These are phyloP conservation scores for Hypoxylon rickii DNA, from an alignment of 495 filamentous ascomycete species.

Conservation along the genomic window DNA sequence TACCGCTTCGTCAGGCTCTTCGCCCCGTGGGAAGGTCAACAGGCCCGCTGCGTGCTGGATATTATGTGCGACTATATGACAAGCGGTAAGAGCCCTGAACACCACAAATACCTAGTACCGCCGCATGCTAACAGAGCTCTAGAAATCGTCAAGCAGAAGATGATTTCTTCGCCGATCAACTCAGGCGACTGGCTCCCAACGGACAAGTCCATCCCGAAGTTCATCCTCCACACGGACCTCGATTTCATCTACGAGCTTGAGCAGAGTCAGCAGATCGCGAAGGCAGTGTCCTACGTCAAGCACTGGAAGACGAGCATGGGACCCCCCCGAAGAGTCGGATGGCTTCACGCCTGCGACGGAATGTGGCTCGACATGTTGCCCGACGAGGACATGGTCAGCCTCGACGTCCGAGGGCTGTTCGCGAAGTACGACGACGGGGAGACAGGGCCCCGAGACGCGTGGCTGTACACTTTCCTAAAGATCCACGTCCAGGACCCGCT, in stretches of 20 bases:
- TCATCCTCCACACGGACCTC: not conserved
- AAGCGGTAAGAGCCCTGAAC: not conserved
- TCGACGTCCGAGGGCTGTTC: not conserved
- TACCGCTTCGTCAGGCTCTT: not conserved
- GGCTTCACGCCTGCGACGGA: too few species aligned
- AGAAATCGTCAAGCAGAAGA: not conserved
- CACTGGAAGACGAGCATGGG: too few species aligned
- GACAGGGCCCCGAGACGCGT: conserved; percentile 7
- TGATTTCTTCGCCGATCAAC: too few species aligned
- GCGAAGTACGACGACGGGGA: not conserved
- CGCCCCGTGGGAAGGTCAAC: conserved; percentile 11
- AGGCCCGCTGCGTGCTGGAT: conserved; percentile 6
- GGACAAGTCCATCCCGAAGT: too few species aligned
- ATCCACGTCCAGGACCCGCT: not conserved
- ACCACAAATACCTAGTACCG: not conserved
- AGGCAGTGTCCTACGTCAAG: too few species aligned
- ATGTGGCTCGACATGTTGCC: not conserved
- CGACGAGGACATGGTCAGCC: not conserved
- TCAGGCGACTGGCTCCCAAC: too few species aligned
- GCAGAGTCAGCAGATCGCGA: too few species aligned
- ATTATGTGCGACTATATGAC: not conserved
- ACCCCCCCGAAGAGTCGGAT: not conserved
- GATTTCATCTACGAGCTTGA: not conserved
- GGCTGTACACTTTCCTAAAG: not conserved
- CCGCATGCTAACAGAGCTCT: not conserved